phyloP scores from a whole-genome alignment of 495 filamentous ascomycete species.

The Neurospora terricola region DNA sequence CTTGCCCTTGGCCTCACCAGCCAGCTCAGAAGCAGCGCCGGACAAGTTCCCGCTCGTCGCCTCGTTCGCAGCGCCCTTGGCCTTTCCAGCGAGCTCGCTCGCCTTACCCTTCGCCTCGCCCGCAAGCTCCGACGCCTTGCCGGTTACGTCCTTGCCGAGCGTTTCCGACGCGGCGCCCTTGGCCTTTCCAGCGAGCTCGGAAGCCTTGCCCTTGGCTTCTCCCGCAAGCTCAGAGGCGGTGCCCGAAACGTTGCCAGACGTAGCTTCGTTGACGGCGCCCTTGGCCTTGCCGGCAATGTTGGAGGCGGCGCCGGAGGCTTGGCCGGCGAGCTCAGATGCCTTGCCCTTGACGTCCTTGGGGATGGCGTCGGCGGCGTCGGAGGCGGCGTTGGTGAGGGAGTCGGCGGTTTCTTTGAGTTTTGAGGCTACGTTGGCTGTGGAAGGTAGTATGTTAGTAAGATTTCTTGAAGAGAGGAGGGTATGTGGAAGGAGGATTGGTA shows the following conservation, averaged over 20 bases:
- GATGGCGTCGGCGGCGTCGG: too few relatives aligned
- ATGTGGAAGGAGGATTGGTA: background rate
- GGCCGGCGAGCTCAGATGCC: constrained; percentile 21
- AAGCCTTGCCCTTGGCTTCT: constrained; percentile 28
- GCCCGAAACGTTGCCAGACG: constrained; percentile 5
- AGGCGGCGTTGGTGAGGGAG: constrained; percentile 7
- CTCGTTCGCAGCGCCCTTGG: constrained; percentile 19
- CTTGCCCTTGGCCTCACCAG: constrained; percentile 26
- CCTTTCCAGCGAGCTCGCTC: constrained; percentile 22
- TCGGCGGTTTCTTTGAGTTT: constrained; percentile 33
- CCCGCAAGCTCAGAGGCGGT: constrained; percentile 18
- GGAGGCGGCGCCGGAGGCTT: too few relatives aligned
- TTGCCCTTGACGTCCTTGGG: constrained; percentile 20
- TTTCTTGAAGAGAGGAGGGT: background rate
- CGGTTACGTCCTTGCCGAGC: background rate
- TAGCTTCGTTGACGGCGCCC: constrained; percentile 19
- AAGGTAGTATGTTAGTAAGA: constrained; percentile 3
- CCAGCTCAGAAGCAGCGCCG: constrained; percentile 22
- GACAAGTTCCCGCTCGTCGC: constrained; percentile 23
- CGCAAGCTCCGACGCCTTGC: constrained; percentile 18
- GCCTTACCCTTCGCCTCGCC: constrained; percentile 26
- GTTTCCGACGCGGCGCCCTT: constrained; percentile 12
- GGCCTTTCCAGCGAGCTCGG: constrained; percentile 21
- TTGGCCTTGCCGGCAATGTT: constrained; percentile 20
- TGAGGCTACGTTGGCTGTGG: constrained; percentile 32